Evolutionary conservation across 805 yeast genomes (phyloP).

Genomic region (Wickerhamiella allomyrinae): DNA sequence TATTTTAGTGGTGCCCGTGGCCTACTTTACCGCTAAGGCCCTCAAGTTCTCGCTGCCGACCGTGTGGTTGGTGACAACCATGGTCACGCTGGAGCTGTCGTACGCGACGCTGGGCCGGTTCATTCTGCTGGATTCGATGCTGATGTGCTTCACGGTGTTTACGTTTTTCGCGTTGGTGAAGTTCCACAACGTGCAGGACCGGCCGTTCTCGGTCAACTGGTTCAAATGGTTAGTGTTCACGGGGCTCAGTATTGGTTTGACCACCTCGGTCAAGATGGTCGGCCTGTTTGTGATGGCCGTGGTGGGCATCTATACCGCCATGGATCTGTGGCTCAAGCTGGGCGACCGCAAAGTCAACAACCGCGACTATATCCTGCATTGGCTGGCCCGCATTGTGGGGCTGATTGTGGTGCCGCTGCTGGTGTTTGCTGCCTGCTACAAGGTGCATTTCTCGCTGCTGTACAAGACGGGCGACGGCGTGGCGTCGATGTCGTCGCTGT

Average conservation of each 20-base stretch:
- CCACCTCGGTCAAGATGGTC: conserved; percentile 89
- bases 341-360: conserved; percentile 60
- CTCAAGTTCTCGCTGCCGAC: conserved; percentile 67
- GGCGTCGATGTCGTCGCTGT: conserved; percentile 82
- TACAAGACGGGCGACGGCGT: conserved; percentile 92
- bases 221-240: conserved; percentile 76
- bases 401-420: conserved; percentile 68
- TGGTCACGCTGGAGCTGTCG: conserved; percentile 59
- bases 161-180: conserved; percentile 66
- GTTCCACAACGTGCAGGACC: conserved; percentile 54
- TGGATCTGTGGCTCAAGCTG: conserved; percentile 71
- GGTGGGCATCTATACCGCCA: conserved; percentile 71
- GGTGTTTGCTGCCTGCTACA: conserved; percentile 81
- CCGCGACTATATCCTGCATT: conserved; percentile 50
- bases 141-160: conserved; percentile 68
- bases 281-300: conserved; percentile 86
- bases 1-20: conserved; percentile 70
- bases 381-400: conserved; percentile 54
- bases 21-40: conserved; percentile 76
- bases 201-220: conserved; percentile 63
- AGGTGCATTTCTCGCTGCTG: conserved; percentile 72
- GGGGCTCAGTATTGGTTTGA: conserved; percentile 78
- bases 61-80: conserved; percentile 37
- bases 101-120: conserved; percentile 84
- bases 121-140: conserved; percentile 81